Evolutionary conservation across 805 yeast species (phyloP), one percentile per base, ranked within the genome.

Genomic region (Candida gorgasii): DNA sequence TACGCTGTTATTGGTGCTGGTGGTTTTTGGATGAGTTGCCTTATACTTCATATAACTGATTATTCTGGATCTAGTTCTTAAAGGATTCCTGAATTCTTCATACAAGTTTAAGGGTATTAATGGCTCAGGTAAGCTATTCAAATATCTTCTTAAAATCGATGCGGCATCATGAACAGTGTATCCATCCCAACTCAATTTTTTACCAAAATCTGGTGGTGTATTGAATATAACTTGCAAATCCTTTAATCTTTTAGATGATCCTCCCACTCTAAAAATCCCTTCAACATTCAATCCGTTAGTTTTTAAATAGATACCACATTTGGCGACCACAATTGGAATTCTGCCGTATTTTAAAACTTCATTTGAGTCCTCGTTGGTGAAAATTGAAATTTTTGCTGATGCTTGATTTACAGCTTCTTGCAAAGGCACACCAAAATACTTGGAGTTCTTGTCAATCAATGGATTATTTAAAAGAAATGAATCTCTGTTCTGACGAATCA

Each of bases 91-190:
- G 58, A 92, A 93, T 19, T 71, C 70, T 51, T 86, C 88, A 61
- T 92, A 93, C 46, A 80, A 65, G 3, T 75, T 75, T 26, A 88
- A 68, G 1, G 98, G 97, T 15, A 93, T 82, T 43, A 93, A 73
- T 0, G 98, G 98, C 56, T 93, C 98, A 1, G 96, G 95, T 43
- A 93, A 74, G 34, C 89, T 82, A 57, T 89, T 89, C 48, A 93
- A 72, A 60, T 79, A 93, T 43, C 99, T 73, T 59, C 98, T 76
- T 44, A 93, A 76, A 16, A 93, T 72, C 14, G 93, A 86, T 1
- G 98, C 96, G 1, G 97, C 97, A 63, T 93, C 99, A 65, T 93
- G 99, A 9, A 92, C 97, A 0, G 89, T 88, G 65, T 80, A 93
- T 0, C 95, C 92, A 37, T 87, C 89, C 99, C 98, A 93, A 51